These are phyloP conservation scores for Quercus variabilis DNA, from an alignment of 306 rosid genomes.

Conservation along the genomic window DNA sequence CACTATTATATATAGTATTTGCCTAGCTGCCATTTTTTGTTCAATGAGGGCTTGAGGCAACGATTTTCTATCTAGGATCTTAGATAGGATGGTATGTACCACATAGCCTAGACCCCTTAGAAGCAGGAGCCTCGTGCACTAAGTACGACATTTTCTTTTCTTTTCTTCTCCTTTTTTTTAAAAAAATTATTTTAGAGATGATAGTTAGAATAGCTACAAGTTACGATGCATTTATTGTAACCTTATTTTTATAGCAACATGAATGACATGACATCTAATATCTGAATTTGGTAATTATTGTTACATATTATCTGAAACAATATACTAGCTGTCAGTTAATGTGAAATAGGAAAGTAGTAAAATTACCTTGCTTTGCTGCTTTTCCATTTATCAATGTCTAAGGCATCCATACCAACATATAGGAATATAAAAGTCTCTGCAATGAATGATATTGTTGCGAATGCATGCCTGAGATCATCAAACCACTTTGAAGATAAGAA, in stretches of 20 bases:
- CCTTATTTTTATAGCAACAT: neutral
- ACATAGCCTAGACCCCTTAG: too few relatives aligned
- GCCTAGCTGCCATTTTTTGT: too few relatives aligned
- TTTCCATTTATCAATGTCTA: conserved; percentile 71
- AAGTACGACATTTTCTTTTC: fast-evolving
- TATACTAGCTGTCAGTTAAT: neutral
- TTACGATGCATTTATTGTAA: neutral
- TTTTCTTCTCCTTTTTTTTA: too few relatives aligned
- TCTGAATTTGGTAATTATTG: neutral
- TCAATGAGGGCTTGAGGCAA: too few relatives aligned
- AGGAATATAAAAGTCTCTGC: conserved; percentile 80
- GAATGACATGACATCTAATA: neutral
- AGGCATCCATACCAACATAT: conserved; percentile 89
- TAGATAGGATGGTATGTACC: fast-evolving
- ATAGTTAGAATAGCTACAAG: neutral
- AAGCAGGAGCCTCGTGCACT: too few relatives aligned
- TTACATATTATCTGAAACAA: neutral
- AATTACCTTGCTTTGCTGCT: conserved; percentile 50
- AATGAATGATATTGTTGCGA: conserved; percentile 79
- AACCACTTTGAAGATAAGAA: conserved; percentile 2
- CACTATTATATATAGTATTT: too few relatives aligned
- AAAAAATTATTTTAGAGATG: too few relatives aligned
- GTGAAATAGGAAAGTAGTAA: conserved; percentile 1
- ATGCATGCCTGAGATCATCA: conserved; percentile 65
- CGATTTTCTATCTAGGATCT: too few relatives aligned